Evolutionary conservation across 1,139 yeast species (phyloP).

Genomic region (Pichia sp.): DNA sequence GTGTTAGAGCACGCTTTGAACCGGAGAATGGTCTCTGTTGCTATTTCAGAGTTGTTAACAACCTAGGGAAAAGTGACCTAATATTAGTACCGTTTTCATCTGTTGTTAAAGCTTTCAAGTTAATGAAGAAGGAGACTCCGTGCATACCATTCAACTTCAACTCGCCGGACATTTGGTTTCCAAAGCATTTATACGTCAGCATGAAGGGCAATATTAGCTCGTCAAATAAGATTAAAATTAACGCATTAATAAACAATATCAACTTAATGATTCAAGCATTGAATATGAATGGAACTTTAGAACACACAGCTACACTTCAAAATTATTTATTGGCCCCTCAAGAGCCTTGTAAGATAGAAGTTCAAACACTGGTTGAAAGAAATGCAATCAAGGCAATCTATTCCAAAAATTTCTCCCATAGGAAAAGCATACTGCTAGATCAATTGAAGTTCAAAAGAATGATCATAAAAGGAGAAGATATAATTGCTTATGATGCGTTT

Average conservation of each 20-base stretch:
- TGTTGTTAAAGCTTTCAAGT: constrained; percentile 24
- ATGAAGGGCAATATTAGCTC: constrained; percentile 31
- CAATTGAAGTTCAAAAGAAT: constrained; percentile 6
- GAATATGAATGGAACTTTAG: constrained; percentile 22
- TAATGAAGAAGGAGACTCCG: constrained; percentile 27
- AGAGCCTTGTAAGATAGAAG: constrained; percentile 10
- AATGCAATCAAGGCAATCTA: constrained; percentile 34
- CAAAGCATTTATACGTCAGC: constrained; percentile 36
- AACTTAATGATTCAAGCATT: constrained; percentile 33
- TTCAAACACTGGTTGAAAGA: constrained; percentile 22
- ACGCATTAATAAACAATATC: constrained; percentile 19
- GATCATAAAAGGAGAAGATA: constrained; percentile 34
- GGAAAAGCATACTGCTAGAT: constrained; percentile 24
- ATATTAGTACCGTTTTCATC: constrained; percentile 22
- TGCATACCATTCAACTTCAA: constrained; percentile 24
- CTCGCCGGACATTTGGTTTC: constrained; percentile 27
- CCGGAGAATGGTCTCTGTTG: constrained; percentile 35
- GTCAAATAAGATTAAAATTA: constrained; percentile 34
- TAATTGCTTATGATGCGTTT: constrained; percentile 54
- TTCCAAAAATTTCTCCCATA: constrained; percentile 31
- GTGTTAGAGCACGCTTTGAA: constrained; percentile 34
- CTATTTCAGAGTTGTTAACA: constrained; percentile 29
- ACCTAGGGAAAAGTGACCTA: constrained; percentile 14
- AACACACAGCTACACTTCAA: constrained; percentile 12
- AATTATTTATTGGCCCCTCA: constrained; percentile 12